A percentile compares a stretch with the other conserved stretches of the same genome.
Conservation (phyloP, 768 basidiomycete species). For the Sporobolomyces roseus region DNA sequence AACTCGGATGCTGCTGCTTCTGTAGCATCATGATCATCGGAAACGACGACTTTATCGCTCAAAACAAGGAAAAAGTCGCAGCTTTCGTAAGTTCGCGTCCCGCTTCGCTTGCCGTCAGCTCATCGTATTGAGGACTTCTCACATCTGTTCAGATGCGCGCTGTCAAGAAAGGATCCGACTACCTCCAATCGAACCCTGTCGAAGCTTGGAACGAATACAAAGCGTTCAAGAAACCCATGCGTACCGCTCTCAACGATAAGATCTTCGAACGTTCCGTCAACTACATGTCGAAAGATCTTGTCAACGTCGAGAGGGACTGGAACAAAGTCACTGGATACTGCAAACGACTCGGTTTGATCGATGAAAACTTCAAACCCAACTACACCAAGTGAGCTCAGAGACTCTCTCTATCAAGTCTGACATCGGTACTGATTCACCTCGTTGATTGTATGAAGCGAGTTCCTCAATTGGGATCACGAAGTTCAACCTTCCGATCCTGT, state of each 20-base stretch:
- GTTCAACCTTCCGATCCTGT: constrained; percentile 21
- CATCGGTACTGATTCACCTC: background rate
- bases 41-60: constrained; percentile 39
- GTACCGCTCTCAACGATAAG: constrained; percentile 34
- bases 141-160: constrained; percentile 35
- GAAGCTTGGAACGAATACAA: constrained; percentile 40
- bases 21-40: constrained; percentile 26
- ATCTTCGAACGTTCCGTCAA: constrained; percentile 43
- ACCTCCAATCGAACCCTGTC: constrained; percentile 35
- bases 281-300: constrained; percentile 41
- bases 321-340: constrained; percentile 42
- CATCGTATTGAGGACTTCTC: too few species aligned
- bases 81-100: constrained; percentile 31
- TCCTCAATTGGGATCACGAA: constrained; percentile 24
- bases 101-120: background rate
- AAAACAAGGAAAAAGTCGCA: constrained; percentile 38
- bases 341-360: constrained; percentile 40
- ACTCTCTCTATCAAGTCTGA: background rate
- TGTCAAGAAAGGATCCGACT: constrained; percentile 41
- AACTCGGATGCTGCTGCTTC: constrained; percentile 44
- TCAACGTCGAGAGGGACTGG: constrained; percentile 41
- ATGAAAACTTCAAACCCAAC: constrained; percentile 38
- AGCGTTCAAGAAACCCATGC: constrained; percentile 36
- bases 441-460: constrained; percentile 2
- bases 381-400: constrained; percentile 43